A percentile compares a stretch with the other conserved stretches of the same genome.
These are phyloP conservation scores for Cucumis sativus DNA, from an alignment of 306 rosid species.

Conservation along the genomic window DNA sequence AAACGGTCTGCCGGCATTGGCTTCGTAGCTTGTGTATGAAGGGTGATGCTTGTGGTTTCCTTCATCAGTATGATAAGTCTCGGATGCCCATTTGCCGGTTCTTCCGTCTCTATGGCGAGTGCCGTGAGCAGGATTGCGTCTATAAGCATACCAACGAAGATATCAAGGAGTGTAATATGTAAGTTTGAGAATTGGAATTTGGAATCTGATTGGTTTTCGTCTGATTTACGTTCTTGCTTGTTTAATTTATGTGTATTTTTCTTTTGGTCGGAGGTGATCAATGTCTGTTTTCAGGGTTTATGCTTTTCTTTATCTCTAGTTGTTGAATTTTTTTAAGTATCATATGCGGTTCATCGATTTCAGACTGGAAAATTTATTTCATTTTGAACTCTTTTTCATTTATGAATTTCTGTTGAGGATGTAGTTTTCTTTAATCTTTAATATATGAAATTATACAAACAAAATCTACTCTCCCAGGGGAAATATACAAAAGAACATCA, in stretches of 20 bases:
- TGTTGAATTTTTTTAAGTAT: background rate
- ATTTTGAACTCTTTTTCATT: background rate
- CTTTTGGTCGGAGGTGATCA: background rate
- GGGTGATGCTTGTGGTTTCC: slow-evolving; percentile 96
- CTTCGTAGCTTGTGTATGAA: slow-evolving; percentile 90
- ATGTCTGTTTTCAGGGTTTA: background rate
- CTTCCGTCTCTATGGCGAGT: slow-evolving; percentile 82
- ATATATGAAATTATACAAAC: background rate
- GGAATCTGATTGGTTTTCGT: background rate
- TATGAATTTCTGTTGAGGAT: background rate
- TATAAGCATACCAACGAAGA: slow-evolving; percentile 96
- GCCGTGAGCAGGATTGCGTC: slow-evolving; percentile 96
- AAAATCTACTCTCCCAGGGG: background rate
- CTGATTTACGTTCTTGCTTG: background rate
- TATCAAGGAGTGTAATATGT: slow-evolving; percentile 98
- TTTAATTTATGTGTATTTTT: background rate
- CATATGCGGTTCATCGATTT: background rate
- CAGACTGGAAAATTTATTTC: background rate
- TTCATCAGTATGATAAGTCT: slow-evolving; percentile 92
- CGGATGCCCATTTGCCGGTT: slow-evolving; percentile 96
- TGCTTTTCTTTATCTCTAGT: background rate
- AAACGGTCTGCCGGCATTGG: slow-evolving; percentile 99
- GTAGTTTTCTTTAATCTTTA: background rate
- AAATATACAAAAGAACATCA: background rate
- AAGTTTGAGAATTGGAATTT: slow-evolving; percentile 8